A percentile compares a stretch with the other conserved stretches of the same genome.
phyloP scores from a whole-genome alignment of 495 filamentous ascomycete genomes.

The Neurospora africana region DNA sequence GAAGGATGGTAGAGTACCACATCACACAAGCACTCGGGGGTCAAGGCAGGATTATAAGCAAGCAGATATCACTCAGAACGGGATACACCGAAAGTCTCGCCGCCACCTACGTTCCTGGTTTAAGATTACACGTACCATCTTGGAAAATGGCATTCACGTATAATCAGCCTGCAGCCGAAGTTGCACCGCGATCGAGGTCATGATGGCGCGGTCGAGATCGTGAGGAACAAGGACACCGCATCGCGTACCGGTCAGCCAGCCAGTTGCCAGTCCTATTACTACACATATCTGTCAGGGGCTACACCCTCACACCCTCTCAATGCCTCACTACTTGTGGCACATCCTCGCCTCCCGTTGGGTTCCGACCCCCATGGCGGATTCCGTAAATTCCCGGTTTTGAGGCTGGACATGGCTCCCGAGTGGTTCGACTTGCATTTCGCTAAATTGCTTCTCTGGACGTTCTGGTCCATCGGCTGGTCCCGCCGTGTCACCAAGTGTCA shows the following conservation, averaged over 20 bases:
- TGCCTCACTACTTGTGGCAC: neutral
- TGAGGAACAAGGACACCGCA: neutral
- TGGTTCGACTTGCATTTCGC: neutral
- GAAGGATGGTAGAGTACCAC: neutral
- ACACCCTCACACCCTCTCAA: neutral
- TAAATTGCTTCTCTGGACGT: neutral
- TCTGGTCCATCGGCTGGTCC: neutral
- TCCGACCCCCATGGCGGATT: neutral
- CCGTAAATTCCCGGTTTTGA: neutral
- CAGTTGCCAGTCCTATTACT: neutral
- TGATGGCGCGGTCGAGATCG: neutral
- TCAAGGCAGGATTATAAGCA: neutral
- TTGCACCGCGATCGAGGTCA: neutral
- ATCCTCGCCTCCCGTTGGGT: neutral
- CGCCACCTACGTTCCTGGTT: neutral
- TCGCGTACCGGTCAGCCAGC: neutral
- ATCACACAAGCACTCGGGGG: neutral
- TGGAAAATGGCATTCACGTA: neutral
- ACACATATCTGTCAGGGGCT: neutral
- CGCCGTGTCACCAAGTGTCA: neutral
- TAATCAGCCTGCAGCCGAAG: neutral
- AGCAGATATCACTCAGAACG: neutral
- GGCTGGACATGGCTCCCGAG: neutral
- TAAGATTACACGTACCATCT: neutral
- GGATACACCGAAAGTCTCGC: neutral